A percentile compares a stretch with the other conserved stretches of the same genome.
Evolutionary conservation across 306 rosid species (phyloP).

Genomic region (Cucurbita ficifolia): DNA sequence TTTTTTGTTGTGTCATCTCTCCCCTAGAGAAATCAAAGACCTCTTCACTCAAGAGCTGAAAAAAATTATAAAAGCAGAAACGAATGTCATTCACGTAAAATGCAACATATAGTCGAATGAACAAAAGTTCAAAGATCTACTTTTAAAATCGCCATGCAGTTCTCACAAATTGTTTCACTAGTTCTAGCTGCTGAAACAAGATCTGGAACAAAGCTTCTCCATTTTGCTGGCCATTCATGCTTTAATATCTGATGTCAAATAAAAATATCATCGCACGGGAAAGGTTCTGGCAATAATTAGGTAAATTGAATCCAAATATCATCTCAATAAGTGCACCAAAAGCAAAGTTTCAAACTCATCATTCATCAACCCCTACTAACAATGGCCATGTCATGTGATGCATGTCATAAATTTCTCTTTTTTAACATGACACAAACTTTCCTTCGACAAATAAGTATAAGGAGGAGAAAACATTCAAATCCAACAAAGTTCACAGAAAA

Average conservation of each 20-base stretch:
- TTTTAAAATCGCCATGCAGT: constrained; percentile 89
- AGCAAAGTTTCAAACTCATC: not conserved
- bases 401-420: not conserved
- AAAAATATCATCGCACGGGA: not conserved
- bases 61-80: constrained; percentile 5
- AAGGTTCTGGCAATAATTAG: not conserved
- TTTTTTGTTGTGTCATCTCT: constrained; percentile 55
- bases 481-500: not conserved
- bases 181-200: constrained; percentile 85
- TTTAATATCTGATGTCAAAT: constrained; percentile 54
- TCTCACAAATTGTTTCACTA: constrained; percentile 93
- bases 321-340: not conserved
- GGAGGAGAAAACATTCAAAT: not conserved
- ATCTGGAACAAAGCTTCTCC: constrained; percentile 94
- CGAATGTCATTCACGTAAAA: not conserved
- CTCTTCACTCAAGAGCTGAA: constrained; percentile 52
- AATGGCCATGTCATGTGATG: not conserved
- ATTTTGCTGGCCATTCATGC: constrained; percentile 97
- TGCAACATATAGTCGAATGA: not conserved
- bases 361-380: not conserved
- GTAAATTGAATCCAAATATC: not conserved
- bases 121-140: constrained; percentile 18
- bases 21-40: constrained; percentile 64
- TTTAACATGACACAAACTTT: not conserved
- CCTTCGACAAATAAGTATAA: not conserved